These are phyloP conservation scores for Verbascum thapsus DNA, from an alignment of 257 asterid species.

Conservation along the genomic window DNA sequence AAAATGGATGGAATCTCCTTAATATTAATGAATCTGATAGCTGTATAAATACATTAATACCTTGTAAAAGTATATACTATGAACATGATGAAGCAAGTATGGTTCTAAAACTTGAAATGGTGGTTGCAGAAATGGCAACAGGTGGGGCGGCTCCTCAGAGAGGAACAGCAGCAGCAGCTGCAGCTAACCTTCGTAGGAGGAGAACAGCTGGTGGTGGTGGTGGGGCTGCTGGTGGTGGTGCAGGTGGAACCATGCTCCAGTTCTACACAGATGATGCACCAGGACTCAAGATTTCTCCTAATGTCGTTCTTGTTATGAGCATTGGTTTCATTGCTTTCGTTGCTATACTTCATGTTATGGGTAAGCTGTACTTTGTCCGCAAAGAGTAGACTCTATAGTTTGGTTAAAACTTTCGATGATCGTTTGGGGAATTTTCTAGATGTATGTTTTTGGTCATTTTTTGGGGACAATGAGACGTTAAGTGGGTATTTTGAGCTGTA, in stretches of 20 bases:
- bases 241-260: slow-evolving; percentile 68
- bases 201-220: slow-evolving; percentile 37
- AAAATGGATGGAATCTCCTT: too few species aligned
- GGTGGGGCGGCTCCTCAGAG: slow-evolving; percentile 56
- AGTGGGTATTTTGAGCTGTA: slow-evolving; percentile 12
- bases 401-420: slow-evolving; percentile 3
- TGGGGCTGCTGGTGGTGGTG: slow-evolving; percentile 52
- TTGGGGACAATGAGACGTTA: not conserved
- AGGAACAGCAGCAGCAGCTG: slow-evolving; percentile 66
- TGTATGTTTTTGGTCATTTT: slow-evolving; percentile 7
- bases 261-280: slow-evolving; percentile 73
- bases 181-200: slow-evolving; percentile 55
- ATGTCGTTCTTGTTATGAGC: slow-evolving; percentile 68
- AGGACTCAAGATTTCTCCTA: slow-evolving; percentile 67
- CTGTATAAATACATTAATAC: not conserved
- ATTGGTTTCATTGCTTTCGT: slow-evolving; percentile 71
- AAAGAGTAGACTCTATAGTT: slow-evolving; percentile 38
- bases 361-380: slow-evolving; percentile 67
- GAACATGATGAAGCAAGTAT: not conserved
- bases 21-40: too few species aligned
- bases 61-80: not conserved
- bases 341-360: slow-evolving; percentile 66
- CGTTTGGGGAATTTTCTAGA: not conserved
- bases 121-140: slow-evolving; percentile 49
- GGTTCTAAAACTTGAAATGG: slow-evolving; percentile 26